These are phyloP conservation scores for Paracorniculantispora psalliotae DNA, from an alignment of 2,329 filamentous ascomycete species.

Conservation along the genomic window DNA sequence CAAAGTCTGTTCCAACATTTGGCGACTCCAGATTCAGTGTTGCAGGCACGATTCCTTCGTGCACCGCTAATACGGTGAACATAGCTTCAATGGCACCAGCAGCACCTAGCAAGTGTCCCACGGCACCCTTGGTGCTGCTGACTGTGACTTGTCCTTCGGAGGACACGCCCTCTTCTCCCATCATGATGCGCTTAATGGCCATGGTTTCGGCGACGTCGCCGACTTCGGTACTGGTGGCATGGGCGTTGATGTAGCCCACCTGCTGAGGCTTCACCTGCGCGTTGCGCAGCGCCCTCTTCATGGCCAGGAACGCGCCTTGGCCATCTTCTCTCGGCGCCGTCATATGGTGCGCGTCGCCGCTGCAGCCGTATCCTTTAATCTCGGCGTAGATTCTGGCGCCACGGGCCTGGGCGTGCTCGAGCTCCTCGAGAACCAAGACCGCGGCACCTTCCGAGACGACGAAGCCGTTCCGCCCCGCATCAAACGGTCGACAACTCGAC, in stretches of 20 bases:
- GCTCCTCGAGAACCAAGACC: constrained; percentile 80
- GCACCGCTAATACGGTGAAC: constrained; percentile 74
- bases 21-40: constrained; percentile 75
- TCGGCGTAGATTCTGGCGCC: constrained; percentile 85
- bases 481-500: constrained; percentile 80
- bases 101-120: constrained; percentile 87
- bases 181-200: constrained; percentile 73
- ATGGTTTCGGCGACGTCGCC: constrained; percentile 85
- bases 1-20: constrained; percentile 68
- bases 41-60: constrained; percentile 79
- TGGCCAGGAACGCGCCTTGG: constrained; percentile 73
- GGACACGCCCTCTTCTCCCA: constrained; percentile 63
- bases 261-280: constrained; percentile 62
- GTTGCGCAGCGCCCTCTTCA: constrained; percentile 75
- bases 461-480: constrained; percentile 73
- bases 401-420: constrained; percentile 77
- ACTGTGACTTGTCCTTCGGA: constrained; percentile 66
- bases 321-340: constrained; percentile 84
- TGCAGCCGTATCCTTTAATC: constrained; percentile 81
- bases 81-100: constrained; percentile 87
- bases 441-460: constrained; percentile 91
- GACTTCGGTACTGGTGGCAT: constrained; percentile 81
- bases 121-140: constrained; percentile 89
- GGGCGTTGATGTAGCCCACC: constrained; percentile 92
- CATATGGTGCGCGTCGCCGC: constrained; percentile 88